Conservation (phyloP, 768 basidiomycete species). For the Mycena filopes region DNA sequence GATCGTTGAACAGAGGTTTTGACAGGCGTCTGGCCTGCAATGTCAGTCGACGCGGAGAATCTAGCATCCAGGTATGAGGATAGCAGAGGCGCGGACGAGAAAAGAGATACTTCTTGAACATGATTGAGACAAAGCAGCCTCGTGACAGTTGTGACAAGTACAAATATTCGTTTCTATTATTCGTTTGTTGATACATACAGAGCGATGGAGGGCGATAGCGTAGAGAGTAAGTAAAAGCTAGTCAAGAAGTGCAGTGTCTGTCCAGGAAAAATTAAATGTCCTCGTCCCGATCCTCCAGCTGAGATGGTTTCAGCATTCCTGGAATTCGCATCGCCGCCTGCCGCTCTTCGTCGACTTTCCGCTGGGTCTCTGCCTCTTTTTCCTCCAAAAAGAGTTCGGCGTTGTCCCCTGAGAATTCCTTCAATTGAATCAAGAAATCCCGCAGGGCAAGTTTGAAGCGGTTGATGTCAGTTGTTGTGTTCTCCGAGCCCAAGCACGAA, state of each 20-base stretch:
- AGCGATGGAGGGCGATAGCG: slow-evolving; percentile 33
- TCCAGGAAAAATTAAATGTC: slow-evolving; percentile 66
- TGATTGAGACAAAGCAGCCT: slow-evolving; percentile 43
- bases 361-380: slow-evolving; percentile 86
- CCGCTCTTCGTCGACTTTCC: slow-evolving; percentile 84
- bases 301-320: slow-evolving; percentile 97
- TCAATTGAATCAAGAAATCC: slow-evolving; percentile 97
- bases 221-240: slow-evolving; percentile 42
- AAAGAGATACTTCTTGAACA: slow-evolving; percentile 79
- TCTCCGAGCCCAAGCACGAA: slow-evolving; percentile 77
- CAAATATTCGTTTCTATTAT: slow-evolving; percentile 28
- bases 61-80: slow-evolving; percentile 48
- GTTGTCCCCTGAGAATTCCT: slow-evolving; percentile 97
- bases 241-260: slow-evolving; percentile 37
- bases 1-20: slow-evolving; percentile 94
- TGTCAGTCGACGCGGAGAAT: slow-evolving; percentile 80
- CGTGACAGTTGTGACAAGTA: slow-evolving; percentile 3
- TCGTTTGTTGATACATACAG: slow-evolving; percentile 22
- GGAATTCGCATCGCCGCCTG: slow-evolving; percentile 93
- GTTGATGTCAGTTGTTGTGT: slow-evolving; percentile 80
- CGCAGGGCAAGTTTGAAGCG: slow-evolving; percentile 94
- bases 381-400: slow-evolving; percentile 94
- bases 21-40: slow-evolving; percentile 89
- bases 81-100: slow-evolving; percentile 15
- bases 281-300: slow-evolving; percentile 93